Evolutionary conservation across 2,329 filamentous ascomycete species (phyloP).

Genomic region (Calonectria pauciramosa): DNA sequence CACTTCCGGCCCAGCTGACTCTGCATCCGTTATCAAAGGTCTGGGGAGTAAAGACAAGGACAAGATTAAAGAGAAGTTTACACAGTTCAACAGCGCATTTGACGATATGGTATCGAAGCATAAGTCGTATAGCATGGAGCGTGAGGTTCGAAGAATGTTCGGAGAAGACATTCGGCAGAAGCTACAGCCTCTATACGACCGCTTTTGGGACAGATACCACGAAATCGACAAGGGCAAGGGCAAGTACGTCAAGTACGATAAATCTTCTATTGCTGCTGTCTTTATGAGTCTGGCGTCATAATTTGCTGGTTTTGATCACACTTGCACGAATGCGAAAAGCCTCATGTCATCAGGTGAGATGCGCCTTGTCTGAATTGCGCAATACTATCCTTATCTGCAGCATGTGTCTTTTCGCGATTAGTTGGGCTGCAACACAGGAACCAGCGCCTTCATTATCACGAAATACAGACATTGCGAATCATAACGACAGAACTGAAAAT

Average conservation of each 20-base stretch:
- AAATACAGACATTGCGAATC: neutral
- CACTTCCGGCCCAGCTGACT: constrained; percentile 82
- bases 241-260: constrained; percentile 99
- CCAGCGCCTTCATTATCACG: neutral
- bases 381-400: neutral
- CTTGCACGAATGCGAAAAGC: neutral
- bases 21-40: constrained; percentile 84
- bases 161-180: constrained; percentile 89
- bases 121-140: constrained; percentile 89
- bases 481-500: neutral
- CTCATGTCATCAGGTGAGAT: neutral
- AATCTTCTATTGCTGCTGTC: constrained; percentile 79
- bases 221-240: constrained; percentile 98
- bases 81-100: constrained; percentile 89
- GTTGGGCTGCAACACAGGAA: neutral
- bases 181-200: constrained; percentile 92
- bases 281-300: constrained; percentile 64
- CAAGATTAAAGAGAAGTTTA: constrained; percentile 95
- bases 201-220: constrained; percentile 98
- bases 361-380: neutral
- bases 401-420: neutral
- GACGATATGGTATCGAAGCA: constrained; percentile 89
- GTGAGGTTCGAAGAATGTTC: constrained; percentile 85
- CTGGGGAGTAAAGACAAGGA: constrained; percentile 94
- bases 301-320: constrained; percentile 21